phyloP scores from a whole-genome alignment of 2,329 filamentous ascomycete species.

The Sporothrix variecibatus region DNA sequence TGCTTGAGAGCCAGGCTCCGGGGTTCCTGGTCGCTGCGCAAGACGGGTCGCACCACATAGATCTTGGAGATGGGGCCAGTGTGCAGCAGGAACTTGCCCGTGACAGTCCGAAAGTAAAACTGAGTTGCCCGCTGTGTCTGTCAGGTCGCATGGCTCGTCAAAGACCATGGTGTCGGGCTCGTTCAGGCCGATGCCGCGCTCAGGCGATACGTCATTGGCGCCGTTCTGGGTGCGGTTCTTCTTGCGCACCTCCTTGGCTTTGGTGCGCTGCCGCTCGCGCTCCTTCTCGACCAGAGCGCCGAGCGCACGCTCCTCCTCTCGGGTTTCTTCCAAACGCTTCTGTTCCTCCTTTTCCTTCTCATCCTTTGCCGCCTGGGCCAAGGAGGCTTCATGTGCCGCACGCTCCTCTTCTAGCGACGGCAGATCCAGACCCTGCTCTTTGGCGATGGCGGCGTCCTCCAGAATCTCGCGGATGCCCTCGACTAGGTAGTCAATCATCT shows the following conservation, averaged over 20 bases:
- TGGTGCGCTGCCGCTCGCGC: constrained; percentile 65
- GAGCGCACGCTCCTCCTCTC: constrained; percentile 70
- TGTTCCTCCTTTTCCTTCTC: constrained; percentile 56
- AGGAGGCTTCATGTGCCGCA: constrained; percentile 74
- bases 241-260: constrained; percentile 64
- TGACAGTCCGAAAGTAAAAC: constrained; percentile 69
- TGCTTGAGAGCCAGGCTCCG: constrained; percentile 75
- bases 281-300: constrained; percentile 73
- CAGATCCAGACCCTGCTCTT: constrained; percentile 72
- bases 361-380: constrained; percentile 52
- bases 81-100: constrained; percentile 66
- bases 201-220: constrained; percentile 44
- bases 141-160: constrained; percentile 66
- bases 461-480: constrained; percentile 72
- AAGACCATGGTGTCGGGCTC: constrained; percentile 55
- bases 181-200: constrained; percentile 38
- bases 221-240: constrained; percentile 55
- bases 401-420: constrained; percentile 89
- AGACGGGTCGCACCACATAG: constrained; percentile 71
- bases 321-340: constrained; percentile 57
- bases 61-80: constrained; percentile 67
- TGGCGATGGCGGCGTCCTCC: constrained; percentile 80
- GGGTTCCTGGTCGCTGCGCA: constrained; percentile 55
- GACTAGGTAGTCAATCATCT: constrained; percentile 67
- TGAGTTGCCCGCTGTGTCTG: constrained; percentile 63